phyloP scores from a whole-genome alignment of 495 filamentous ascomycete genomes.

The Neurospora sp. region DNA sequence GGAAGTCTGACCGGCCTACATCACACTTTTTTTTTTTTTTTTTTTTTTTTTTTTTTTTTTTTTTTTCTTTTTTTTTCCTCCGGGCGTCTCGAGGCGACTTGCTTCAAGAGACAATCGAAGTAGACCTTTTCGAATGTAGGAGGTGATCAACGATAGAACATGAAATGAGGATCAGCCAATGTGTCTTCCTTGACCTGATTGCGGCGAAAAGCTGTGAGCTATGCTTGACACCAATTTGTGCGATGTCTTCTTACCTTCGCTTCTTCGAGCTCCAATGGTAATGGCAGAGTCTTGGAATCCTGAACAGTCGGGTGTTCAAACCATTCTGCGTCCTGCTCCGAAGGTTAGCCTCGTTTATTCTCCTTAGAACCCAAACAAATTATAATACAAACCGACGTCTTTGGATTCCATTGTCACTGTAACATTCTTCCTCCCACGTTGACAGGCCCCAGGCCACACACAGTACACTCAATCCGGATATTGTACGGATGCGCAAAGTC shows the following conservation, averaged over 20 bases:
- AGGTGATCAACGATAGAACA: not conserved
- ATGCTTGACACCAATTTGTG: not conserved
- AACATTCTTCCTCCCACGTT: not conserved
- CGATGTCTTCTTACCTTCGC: not conserved
- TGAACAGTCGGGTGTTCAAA: not conserved
- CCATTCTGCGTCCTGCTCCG: not conserved
- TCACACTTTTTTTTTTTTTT: slow-evolving; percentile 19
- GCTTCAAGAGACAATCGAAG: not conserved
- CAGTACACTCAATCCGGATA: not conserved
- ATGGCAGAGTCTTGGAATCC: not conserved
- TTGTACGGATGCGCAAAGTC: not conserved
- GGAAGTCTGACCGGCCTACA: slow-evolving; percentile 53
- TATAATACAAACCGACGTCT: not conserved
- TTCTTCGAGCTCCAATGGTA: not conserved
- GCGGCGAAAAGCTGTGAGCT: not conserved
- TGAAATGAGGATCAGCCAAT: not conserved
- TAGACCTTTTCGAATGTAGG: not conserved
- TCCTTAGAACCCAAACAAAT: not conserved
- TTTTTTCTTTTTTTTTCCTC: slow-evolving; percentile 14
- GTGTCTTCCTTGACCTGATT: not conserved
- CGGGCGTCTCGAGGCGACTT: not conserved
- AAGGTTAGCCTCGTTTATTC: not conserved
- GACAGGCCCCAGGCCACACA: not conserved
- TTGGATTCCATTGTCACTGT: not conserved
- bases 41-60: slow-evolving; percentile 19